These are phyloP conservation scores for Quaeritorhiza haematococci DNA, from an alignment of 371 early-diverging fungal species.

Conservation along the genomic window DNA sequence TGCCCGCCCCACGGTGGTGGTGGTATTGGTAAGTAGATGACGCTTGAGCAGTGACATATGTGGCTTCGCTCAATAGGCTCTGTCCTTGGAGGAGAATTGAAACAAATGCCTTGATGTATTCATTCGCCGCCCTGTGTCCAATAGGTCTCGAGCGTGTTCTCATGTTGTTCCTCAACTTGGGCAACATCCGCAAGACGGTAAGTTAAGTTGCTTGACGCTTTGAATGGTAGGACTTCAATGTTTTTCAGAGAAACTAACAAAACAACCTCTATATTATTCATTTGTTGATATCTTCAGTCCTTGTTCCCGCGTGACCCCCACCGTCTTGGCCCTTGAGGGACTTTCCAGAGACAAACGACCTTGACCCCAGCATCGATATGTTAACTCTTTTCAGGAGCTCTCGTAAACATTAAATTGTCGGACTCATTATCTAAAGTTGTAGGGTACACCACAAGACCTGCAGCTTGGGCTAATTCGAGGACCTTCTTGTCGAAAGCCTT, in stretches of 20 bases:
- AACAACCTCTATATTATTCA: background rate
- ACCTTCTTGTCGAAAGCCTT: too few species aligned
- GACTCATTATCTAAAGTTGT: too few species aligned
- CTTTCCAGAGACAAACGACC: too few species aligned
- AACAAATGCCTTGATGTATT: too few species aligned
- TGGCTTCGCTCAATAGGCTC: too few species aligned
- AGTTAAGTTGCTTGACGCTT: background rate
- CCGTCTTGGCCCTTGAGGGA: conserved; percentile 93
- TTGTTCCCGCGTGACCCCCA: conserved; percentile 99
- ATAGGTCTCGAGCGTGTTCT: conserved; percentile 93
- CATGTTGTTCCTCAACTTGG: conserved; percentile 93
- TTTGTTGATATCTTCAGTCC: conserved; percentile 44
- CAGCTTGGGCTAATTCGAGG: too few species aligned
- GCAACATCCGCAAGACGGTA: conserved; percentile 95
- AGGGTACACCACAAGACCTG: too few species aligned
- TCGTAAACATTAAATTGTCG: too few species aligned
- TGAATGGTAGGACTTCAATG: background rate
- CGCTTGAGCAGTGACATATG: background rate
- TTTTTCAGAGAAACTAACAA: background rate
- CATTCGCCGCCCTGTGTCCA: background rate
- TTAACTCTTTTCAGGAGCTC: too few species aligned
- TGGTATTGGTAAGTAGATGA: conserved; percentile 74
- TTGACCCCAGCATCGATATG: too few species aligned
- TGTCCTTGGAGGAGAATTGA: too few species aligned
- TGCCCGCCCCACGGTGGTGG: conserved; percentile 99